Evolutionary conservation across 2,329 filamentous ascomycete species (phyloP).

Genomic region (Beauveria scarabaeidicola): DNA sequence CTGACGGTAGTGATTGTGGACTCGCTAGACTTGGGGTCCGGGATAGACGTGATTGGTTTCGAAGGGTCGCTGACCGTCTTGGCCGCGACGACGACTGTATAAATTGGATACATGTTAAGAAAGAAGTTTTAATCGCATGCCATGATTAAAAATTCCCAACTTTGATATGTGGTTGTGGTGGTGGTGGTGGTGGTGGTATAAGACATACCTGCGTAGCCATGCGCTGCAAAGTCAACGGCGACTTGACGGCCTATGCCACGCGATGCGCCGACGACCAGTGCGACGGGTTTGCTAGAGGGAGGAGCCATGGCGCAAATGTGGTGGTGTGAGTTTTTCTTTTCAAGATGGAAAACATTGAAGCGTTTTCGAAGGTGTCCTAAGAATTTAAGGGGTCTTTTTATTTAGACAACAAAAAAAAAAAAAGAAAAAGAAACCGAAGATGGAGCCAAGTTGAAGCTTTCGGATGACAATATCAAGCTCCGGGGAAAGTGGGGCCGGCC

Average conservation of each 20-base stretch:
- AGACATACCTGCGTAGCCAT: constrained; percentile 59
- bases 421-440: not conserved
- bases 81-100: constrained; percentile 63
- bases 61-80: constrained; percentile 62
- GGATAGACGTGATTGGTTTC: constrained; percentile 53
- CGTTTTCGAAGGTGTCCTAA: too few species aligned
- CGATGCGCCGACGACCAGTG: constrained; percentile 66
- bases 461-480: constrained; percentile 6
- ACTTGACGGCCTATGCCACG: constrained; percentile 75
- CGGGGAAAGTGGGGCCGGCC: constrained; percentile 6
- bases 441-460: not conserved
- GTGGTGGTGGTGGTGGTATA: not conserved
- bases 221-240: constrained; percentile 64
- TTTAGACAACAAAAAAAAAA: too few species aligned
- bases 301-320: constrained; percentile 13
- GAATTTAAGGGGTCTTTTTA: too few species aligned
- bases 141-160: too few species aligned
- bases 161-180: too few species aligned
- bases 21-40: constrained; percentile 63
- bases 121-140: too few species aligned
- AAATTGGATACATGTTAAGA: not conserved
- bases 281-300: constrained; percentile 41
- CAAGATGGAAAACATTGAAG: not conserved
- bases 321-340: too few species aligned
- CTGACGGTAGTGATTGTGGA: constrained; percentile 77